Evolutionary conservation across 495 filamentous ascomycete species (phyloP), one percentile per base, ranked within the genome.

Genomic region (Penicillium canariense): DNA sequence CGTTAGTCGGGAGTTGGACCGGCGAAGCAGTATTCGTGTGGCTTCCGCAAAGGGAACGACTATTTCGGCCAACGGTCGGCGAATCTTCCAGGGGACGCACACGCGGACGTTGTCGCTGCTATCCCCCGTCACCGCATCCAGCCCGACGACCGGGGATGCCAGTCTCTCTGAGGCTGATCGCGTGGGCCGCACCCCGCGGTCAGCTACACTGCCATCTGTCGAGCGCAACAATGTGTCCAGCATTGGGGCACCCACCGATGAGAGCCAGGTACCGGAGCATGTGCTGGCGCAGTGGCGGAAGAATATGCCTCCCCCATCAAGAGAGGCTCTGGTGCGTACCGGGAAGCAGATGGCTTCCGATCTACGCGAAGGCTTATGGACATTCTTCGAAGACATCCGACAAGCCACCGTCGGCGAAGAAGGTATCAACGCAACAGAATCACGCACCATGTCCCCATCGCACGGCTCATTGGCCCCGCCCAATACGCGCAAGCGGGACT

Each of bases 321-420:
- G 76, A 11, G 87, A 88, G 34, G 74, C 75, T 12, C 65, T 89
- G 28, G 62, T 89, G 54, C 80, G 78, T 47, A 87, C 85, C 1
- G 84, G 86, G 42, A 91, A 91, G 63, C 89, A 96, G 66, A 88
- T 97, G 68, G 93, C 94, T 2, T 88, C 87, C 8, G 94, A 96
- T 68, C 81, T 98, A 61, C 86, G 86, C 56, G 84, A 91, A 35
- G 94, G 94, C 0, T 74, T 97, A n/a, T 94, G 90, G 90, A 96
- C 90, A 12, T 98, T 97, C 68, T 81, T 97, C 55, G 94, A 97
- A 65, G 94, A 97, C 69, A 80, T 98, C 23, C 80, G 91, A 57
- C 94, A 98, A 72, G 94, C 90, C 12, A 96, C 94, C 2, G 89
- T 97, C 11, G 94, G 93, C 34, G 94, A 97, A 27, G 94, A 97